These are phyloP conservation scores for Pseudonitzschia pungens DNA, from an alignment of 108 stramenopile species.

Conservation along the genomic window DNA sequence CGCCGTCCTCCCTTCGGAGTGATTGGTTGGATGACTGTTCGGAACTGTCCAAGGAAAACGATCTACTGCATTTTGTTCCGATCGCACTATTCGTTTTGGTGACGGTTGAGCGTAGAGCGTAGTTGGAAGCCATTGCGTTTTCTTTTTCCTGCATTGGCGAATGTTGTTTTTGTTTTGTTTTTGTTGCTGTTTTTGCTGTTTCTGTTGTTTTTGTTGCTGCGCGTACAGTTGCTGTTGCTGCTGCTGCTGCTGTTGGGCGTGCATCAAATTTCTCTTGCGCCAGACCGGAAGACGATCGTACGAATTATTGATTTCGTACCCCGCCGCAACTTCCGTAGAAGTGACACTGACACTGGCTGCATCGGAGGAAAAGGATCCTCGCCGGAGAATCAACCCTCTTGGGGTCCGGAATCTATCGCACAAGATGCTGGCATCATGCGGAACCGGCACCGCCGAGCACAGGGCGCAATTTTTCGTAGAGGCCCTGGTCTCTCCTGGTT, in stretches of 20 bases:
- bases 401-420: conserved; percentile 7
- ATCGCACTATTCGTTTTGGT: too few relatives aligned
- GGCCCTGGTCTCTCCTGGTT: not conserved
- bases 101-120: too few relatives aligned
- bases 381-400: not conserved
- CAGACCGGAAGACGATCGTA: conserved; percentile 12
- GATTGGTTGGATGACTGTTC: too few relatives aligned
- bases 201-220: not conserved
- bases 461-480: not conserved
- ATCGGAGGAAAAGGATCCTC: not conserved
- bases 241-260: conserved; percentile 2
- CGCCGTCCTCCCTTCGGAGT: too few relatives aligned
- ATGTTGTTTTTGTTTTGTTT: conserved; percentile 4
- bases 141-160: conserved; percentile 3
- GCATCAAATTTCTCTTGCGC: conserved; percentile 5
- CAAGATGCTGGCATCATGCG: not conserved
- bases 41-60: too few relatives aligned
- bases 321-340: not conserved
- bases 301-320: not conserved
- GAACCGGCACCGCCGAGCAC: conserved; percentile 13
- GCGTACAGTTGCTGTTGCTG: conserved; percentile 5
- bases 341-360: not conserved
- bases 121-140: not conserved
- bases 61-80: too few relatives aligned
- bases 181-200: conserved; percentile 10